Evolutionary conservation across 1,139 yeast species (phyloP).

Genomic region (Wickerhamomyces sp.): DNA sequence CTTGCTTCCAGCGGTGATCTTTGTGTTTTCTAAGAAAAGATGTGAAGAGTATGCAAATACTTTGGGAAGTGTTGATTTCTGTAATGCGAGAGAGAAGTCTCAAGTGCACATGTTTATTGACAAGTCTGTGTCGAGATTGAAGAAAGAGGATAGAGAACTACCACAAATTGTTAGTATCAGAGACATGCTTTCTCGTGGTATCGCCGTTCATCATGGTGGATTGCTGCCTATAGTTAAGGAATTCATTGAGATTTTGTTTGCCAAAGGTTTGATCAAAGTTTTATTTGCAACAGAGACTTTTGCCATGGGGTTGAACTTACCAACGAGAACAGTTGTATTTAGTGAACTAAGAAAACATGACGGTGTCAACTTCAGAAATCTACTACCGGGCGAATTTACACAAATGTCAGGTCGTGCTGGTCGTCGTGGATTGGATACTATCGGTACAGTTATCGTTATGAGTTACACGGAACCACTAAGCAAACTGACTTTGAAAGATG

Average conservation of each 20-base stretch:
- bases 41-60: conserved; percentile 92
- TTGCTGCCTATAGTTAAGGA: conserved; percentile 92
- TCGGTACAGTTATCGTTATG: conserved; percentile 96
- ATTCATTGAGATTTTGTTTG: conserved; percentile 86
- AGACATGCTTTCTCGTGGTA: conserved; percentile 82
- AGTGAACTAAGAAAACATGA: conserved; percentile 84
- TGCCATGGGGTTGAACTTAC: conserved; percentile 96
- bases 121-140: conserved; percentile 79
- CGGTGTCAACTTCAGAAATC: conserved; percentile 73
- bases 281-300: conserved; percentile 97
- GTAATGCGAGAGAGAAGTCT: conserved; percentile 77
- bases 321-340: conserved; percentile 94
- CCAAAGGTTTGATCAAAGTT: conserved; percentile 80
- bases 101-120: conserved; percentile 92
- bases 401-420: conserved; percentile 99
- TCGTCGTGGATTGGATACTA: conserved; percentile 89
- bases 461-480: conserved; percentile 68
- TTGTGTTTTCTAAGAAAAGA: conserved; percentile 88
- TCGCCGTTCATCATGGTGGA: conserved; percentile 98
- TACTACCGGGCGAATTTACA: conserved; percentile 93
- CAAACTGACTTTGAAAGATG: conserved; percentile 61
- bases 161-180: conserved; percentile 85
- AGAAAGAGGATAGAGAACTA: conserved; percentile 85
- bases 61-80: conserved; percentile 68
- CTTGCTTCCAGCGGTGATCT: conserved; percentile 83